Base-by-base conservation (phyloP, 371 early-diverging fungal genomes). In the Mortierella sp. region DNA sequence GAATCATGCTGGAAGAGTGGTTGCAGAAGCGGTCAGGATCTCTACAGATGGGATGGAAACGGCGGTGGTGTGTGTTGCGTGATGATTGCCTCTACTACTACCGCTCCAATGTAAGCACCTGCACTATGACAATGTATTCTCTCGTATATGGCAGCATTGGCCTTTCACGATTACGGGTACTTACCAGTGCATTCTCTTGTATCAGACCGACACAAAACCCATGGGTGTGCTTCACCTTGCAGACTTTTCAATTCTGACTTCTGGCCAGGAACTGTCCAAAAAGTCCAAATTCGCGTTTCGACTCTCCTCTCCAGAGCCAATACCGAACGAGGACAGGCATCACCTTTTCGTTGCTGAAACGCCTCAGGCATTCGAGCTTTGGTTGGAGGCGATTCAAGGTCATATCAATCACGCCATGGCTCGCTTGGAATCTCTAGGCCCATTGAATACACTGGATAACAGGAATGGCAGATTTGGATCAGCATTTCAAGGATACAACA, bases 51-150 rank as follows among this genome's bases (percentile, higher is more conserved):
- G 76, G 68, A 16, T 74, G 69, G 76, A 68, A 64, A 39, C 55
- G 62, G 23, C 69, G 76, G 7, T 74, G 76, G 76, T 74, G 76
- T 58, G 76, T 74, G 26, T 50, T 74, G 16, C 61, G 69, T 13
- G 56, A 69, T 39, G 57, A 56, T 8, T 53, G 66, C 31, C 62
- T 74, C 14, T 61, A 38, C 42, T 74, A 69, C 21, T 68, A 65
- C 49, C 69, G 70, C 7, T 54, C 62, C 6, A 49, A 68, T 21
- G 76, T 74, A 61, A 65, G 69, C 47, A 12, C 23, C 24, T 53
- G 16, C 21, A 48, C 3, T 14, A 26, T 10, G 10, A 19, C 34
- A 34, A 34, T 34, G 34, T 34, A 4, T 34, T n/a, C n/a, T n/a
- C n/a, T n/a, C n/a, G n/a, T n/a, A n/a, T n/a, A n/a, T n/a, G n/a